Evolutionary conservation across 2,329 filamentous ascomycete species (phyloP).

Genomic region (Berkeleyomyces basicola): DNA sequence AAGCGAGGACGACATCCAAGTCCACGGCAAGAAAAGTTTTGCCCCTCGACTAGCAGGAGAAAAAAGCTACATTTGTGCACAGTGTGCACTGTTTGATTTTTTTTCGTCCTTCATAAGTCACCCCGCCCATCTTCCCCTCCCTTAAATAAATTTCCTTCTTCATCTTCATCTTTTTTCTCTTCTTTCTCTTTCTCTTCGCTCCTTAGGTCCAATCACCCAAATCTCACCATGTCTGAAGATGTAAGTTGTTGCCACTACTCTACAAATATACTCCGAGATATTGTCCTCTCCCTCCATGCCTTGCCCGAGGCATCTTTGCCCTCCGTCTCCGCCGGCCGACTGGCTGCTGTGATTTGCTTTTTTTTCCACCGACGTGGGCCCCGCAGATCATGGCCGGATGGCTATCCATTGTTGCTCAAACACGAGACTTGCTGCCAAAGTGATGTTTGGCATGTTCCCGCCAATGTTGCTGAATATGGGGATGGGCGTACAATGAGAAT

Average conservation of each 20-base stretch:
- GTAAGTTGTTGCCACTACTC: constrained; percentile 25
- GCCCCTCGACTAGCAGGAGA: constrained; percentile 2
- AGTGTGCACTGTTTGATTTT: constrained; percentile 14
- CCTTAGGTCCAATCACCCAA: constrained; percentile 19
- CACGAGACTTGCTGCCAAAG: background rate
- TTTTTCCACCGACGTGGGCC: background rate
- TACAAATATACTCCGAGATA: background rate
- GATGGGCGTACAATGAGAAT: background rate
- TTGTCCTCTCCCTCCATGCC: background rate
- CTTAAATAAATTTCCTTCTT: constrained; percentile 16
- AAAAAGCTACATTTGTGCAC: constrained; percentile 10
- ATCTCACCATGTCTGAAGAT: constrained; percentile 42
- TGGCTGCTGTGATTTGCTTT: background rate
- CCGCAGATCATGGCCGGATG: background rate
- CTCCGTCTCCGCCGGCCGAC: background rate
- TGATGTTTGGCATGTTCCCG: background rate
- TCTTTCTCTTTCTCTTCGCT: constrained; percentile 18
- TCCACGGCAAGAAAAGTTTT: constrained; percentile 7
- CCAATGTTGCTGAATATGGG: background rate
- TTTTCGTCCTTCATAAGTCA: constrained; percentile 11
- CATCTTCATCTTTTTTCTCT: constrained; percentile 14
- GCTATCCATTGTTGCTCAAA: background rate
- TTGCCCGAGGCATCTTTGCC: background rate
- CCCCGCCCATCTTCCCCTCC: constrained; percentile 16
- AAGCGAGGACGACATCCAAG: constrained; percentile 5